Evolutionary conservation across 106 monocot genomes (phyloP).

Genomic region (Chionographis japonica): DNA sequence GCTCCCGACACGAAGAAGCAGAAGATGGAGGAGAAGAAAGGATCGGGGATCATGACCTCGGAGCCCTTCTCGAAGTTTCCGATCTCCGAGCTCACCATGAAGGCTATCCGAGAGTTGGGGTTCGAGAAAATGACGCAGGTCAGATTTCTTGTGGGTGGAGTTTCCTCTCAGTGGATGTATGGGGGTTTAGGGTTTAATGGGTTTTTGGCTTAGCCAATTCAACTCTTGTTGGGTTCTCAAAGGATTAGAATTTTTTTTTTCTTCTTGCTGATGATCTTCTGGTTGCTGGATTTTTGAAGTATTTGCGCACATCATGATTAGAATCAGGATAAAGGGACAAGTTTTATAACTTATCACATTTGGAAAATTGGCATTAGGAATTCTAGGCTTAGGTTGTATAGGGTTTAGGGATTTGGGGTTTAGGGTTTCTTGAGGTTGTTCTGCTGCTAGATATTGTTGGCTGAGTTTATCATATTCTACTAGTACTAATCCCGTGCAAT

Average conservation of each 20-base stretch:
- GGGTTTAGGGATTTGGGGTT: neutral
- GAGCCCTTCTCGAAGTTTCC: slow-evolving; percentile 56
- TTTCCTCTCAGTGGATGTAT: neutral
- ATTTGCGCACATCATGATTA: too few species aligned
- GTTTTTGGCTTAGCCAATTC: too few species aligned
- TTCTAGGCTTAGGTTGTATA: neutral
- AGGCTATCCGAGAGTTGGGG: slow-evolving; percentile 69
- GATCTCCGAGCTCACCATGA: slow-evolving; percentile 53
- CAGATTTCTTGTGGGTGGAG: neutral
- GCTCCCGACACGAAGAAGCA: slow-evolving; percentile 21
- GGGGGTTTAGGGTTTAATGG: neutral
- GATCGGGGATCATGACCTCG: slow-evolving; percentile 48
- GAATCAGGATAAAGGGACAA: too few species aligned
- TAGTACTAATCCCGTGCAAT: too few species aligned
- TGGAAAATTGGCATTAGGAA: neutral
- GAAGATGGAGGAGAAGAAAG: slow-evolving; percentile 22
- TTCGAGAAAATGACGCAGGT: slow-evolving; percentile 88
- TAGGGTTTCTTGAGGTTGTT: neutral
- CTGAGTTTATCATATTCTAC: too few species aligned
- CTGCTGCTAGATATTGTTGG: too few species aligned
- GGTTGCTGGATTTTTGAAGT: too few species aligned
- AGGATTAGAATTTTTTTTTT: neutral
- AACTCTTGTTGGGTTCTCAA: too few species aligned
- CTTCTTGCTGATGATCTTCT: neutral
- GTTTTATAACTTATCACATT: too few species aligned